phyloP scores from a whole-genome alignment of 2,329 filamentous ascomycete species.

The Ophiostoma montium region DNA sequence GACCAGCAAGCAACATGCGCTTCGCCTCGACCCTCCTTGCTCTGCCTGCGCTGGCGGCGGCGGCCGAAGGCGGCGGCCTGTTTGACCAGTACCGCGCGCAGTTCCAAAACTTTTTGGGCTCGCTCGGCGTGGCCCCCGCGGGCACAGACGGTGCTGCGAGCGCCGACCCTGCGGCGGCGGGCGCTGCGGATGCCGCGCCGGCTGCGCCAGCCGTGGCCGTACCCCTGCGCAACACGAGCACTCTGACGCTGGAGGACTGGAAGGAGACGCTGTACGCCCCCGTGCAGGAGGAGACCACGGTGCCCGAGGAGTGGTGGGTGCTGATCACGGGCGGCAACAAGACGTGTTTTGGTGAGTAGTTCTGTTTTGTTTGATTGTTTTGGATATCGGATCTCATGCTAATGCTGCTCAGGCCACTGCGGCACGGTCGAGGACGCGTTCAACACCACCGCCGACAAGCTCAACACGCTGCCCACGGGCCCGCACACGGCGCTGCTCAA shows the following conservation, averaged over 20 bases:
- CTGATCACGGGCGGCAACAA: slow-evolving; percentile 63
- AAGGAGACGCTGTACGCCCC: slow-evolving; percentile 50
- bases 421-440: slow-evolving; percentile 47
- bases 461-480: slow-evolving; percentile 43
- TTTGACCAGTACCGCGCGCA: slow-evolving; percentile 47
- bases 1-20: slow-evolving; percentile 33
- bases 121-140: slow-evolving; percentile 33
- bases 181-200: slow-evolving; percentile 30
- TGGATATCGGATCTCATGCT: neutral
- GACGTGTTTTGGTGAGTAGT: slow-evolving; percentile 52
- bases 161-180: slow-evolving; percentile 25
- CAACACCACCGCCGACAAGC: slow-evolving; percentile 49
- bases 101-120: slow-evolving; percentile 49
- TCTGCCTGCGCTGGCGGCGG: slow-evolving; percentile 40
- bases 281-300: slow-evolving; percentile 42
- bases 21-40: slow-evolving; percentile 37
- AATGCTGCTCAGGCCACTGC: slow-evolving; percentile 41
- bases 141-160: slow-evolving; percentile 29
- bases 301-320: slow-evolving; percentile 63
- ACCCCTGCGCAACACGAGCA: neutral
- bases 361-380: neutral
- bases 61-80: slow-evolving; percentile 30
- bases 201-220: slow-evolving; percentile 21
- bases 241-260: slow-evolving; percentile 55
- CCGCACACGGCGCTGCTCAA: slow-evolving; percentile 57